Evolutionary conservation across 345 rosid genomes (phyloP).

Genomic region (Erucastrum elatum): DNA sequence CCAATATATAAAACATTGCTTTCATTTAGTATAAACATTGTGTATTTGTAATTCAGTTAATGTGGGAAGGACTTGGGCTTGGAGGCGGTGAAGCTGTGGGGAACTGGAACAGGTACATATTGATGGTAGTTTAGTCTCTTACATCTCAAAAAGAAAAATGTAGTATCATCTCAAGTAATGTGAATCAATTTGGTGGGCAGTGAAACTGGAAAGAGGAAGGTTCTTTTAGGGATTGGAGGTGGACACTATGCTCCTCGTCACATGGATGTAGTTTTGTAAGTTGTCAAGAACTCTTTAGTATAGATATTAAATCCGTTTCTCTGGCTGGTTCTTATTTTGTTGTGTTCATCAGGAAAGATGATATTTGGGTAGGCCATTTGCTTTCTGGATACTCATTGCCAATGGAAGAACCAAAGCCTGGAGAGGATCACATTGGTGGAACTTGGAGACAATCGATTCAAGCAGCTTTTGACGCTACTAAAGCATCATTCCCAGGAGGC

Average conservation of each 20-base stretch:
- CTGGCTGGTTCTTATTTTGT: background rate
- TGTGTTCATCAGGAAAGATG: slow-evolving; percentile 56
- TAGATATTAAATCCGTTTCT: background rate
- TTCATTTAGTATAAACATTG: background rate
- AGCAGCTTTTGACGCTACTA: slow-evolving; percentile 81
- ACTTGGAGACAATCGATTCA: slow-evolving; percentile 78
- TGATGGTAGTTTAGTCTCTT: background rate
- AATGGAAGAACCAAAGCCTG: slow-evolving; percentile 69
- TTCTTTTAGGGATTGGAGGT: background rate
- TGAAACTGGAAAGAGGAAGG: background rate
- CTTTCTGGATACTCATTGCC: slow-evolving; percentile 86
- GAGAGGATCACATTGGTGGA: slow-evolving; percentile 54
- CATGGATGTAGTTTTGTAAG: background rate
- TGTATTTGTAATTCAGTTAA: slow-evolving; percentile 48
- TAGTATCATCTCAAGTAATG: background rate
- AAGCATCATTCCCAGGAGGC: slow-evolving; percentile 77
- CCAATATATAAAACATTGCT: background rate
- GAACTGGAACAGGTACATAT: slow-evolving; percentile 75
- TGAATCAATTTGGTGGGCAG: background rate
- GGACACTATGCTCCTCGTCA: background rate
- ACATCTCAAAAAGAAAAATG: background rate
- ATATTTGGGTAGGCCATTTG: slow-evolving; percentile 86
- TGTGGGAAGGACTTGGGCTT: slow-evolving; percentile 94
- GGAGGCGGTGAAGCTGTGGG: slow-evolving; percentile 75
- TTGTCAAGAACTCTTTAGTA: background rate